Evolutionary conservation across 345 rosid species (phyloP), one percentile per base, ranked within the genome.

Genomic region (Rhizophora apiculata): DNA sequence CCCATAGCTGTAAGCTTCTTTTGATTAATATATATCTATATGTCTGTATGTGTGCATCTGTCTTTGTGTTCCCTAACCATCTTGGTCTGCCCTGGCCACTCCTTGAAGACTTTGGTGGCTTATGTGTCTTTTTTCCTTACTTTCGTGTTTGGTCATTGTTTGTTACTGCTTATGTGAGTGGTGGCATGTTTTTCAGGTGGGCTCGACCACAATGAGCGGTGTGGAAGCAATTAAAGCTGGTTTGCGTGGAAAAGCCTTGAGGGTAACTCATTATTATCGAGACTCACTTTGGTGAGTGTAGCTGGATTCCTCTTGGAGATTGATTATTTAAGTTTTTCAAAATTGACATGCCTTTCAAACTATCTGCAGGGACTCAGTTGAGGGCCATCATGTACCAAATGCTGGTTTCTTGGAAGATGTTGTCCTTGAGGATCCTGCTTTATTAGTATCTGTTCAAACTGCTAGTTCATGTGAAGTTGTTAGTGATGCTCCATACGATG

Each of bases 231-330:
- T 87, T 37, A 94, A 88, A 65, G 99, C 96, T 46, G 96, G 93
- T 65, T 79, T 91, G 78, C 96, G 96, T 55, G 99, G 99, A 66
- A 94, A 92, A 79, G 99, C 96, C 72, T 82, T 94, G 65, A 85
- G 93, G 75, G 85, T 94, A 51, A 78, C 85, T 63, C 99, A 94
- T 76, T 82, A 84, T 74, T 94, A 94, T 66, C 83, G 87, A 46
- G 99, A 94, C 75, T 74, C 82, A 64, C 95, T 94, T 64, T 89
- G 98, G 97, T 74, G 80, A 70, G 75, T 80, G 59, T 79, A 60
- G 61, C 64, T 67, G 60, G 51, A 34, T 66, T 56, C 65, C 49
- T 6, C 8, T 46, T 76, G 68, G 49, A 46, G 56, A 32, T 70
- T 69, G 22, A 60, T 69, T 72, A 57, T 55, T 51, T 13, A 39